These are phyloP conservation scores for Alternaria panax DNA, from an alignment of 2,329 filamentous ascomycete genomes.

Conservation along the genomic window DNA sequence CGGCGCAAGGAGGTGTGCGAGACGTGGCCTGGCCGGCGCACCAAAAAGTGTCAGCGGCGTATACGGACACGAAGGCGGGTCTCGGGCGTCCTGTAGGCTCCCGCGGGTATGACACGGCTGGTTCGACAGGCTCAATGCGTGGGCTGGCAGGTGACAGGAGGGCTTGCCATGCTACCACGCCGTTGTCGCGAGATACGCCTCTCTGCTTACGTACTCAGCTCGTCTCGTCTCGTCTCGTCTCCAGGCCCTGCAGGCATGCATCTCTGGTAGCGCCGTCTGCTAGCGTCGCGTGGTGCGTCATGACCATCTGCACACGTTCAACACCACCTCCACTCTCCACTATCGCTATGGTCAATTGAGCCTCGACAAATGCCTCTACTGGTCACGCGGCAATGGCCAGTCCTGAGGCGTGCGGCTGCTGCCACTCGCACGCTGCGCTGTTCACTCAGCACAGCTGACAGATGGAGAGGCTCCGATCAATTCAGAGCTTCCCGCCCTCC, in stretches of 20 bases:
- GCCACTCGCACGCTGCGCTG: conserved; percentile 11
- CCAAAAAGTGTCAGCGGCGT: conserved; percentile 25
- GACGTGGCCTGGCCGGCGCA: conserved; percentile 42
- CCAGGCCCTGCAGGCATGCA: background rate
- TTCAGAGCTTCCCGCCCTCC: background rate
- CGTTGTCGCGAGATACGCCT: conserved; percentile 18
- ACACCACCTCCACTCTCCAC: conserved; percentile 9
- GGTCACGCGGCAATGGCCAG: conserved; percentile 39
- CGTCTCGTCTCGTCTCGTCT: background rate
- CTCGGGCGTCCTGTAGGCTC: conserved; percentile 2
- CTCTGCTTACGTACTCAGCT: conserved; percentile 17
- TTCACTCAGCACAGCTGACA: background rate
- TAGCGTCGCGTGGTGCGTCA: conserved; percentile 23
- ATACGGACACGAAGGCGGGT: conserved; percentile 4
- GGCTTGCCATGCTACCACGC: conserved; percentile 12
- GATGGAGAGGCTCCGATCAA: background rate
- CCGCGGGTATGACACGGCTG: conserved; percentile 7
- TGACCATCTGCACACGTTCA: conserved; percentile 3
- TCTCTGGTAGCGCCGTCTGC: conserved; percentile 5
- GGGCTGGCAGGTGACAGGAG: conserved; percentile 30
- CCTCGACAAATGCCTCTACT: conserved; percentile 40
- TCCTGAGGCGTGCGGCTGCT: conserved; percentile 25
- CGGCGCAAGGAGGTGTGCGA: conserved; percentile 39
- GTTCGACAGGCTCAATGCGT: conserved; percentile 15
- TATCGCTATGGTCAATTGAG: conserved; percentile 39